Conservation (phyloP, 2,329 filamentous ascomycete genomes). For the Falciphora oryzae region DNA sequence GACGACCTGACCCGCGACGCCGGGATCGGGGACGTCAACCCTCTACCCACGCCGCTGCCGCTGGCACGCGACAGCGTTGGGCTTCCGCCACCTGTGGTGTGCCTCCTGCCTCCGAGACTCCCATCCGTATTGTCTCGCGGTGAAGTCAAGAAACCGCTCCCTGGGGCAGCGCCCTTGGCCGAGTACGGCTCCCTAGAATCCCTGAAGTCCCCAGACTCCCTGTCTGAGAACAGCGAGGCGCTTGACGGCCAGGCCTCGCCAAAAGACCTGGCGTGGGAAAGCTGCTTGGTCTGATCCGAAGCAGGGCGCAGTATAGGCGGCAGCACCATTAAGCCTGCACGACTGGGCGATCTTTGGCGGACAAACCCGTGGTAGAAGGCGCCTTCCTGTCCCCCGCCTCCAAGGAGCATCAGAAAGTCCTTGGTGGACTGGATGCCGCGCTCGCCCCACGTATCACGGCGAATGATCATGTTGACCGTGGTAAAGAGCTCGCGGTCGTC, state of each 20-base stretch:
- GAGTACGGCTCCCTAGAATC: slow-evolving; percentile 20
- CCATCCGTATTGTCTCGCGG: slow-evolving; percentile 19
- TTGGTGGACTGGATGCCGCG: slow-evolving; percentile 40
- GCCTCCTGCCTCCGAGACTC: slow-evolving; percentile 31
- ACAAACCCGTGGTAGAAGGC: slow-evolving; percentile 36
- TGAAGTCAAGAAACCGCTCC: slow-evolving; percentile 25
- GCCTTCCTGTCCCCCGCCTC: slow-evolving; percentile 34
- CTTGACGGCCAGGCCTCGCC: slow-evolving; percentile 30
- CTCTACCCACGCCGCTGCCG: slow-evolving; percentile 25
- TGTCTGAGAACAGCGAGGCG: slow-evolving; percentile 19
- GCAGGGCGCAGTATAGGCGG: slow-evolving; percentile 24
- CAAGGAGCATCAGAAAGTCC: slow-evolving; percentile 45
- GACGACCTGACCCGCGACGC: slow-evolving; percentile 34
- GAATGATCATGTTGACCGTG: slow-evolving; percentile 38
- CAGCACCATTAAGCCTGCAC: slow-evolving; percentile 25
- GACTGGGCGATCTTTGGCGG: slow-evolving; percentile 30
- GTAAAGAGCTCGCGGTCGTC: slow-evolving; percentile 40
- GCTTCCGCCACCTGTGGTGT: slow-evolving; percentile 39
- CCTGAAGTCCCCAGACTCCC: slow-evolving; percentile 18
- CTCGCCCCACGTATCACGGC: slow-evolving; percentile 40
- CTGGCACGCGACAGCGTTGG: slow-evolving; percentile 32
- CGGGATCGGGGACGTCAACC: slow-evolving; percentile 37
- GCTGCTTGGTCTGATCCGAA: slow-evolving; percentile 31
- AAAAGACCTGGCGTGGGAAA: slow-evolving; percentile 33
- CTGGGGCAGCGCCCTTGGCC: slow-evolving; percentile 18